Evolutionary conservation across 345 rosid species (phyloP), one percentile per base, ranked within the genome.

Genomic region (Salix koriyanagi): DNA sequence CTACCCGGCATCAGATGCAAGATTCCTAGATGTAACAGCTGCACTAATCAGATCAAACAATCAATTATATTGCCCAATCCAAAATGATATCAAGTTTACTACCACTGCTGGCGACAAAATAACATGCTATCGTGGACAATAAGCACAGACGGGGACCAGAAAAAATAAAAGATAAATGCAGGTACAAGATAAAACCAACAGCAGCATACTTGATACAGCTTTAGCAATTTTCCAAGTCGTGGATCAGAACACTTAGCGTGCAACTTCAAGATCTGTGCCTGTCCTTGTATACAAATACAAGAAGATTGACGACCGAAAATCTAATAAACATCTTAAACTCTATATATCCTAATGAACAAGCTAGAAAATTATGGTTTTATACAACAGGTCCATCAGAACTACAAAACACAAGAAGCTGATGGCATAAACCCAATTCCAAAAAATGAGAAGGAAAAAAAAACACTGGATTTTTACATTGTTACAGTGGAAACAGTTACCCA

Each of bases 401-500:
- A 23, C 6, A 41, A 10, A 69, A 76, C 69, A 77, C 44, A 8
- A 65, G 76, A 65, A 61, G 60, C 25, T 32, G 64, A n/a, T 58
- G 64, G 25, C 64, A 48, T 32, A 32, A 28, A 30, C 23, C 42
- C 52, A 32, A 32, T 60, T 64, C 50, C 37, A 18, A 30, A 32
- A 56, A 23, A 4, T 21, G 11, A 37, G 34, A 61, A 12, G 32
- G n/a, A 56, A 76, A 8, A 36, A 3, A 28, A 62, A 34, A 50
- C 12, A 16, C 2, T 65, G 10, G 70, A 26, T 14, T 34, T 34
- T 39, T 69, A 75, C 39, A 23, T 44, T 41, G 50, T 82, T 84
- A 78, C 84, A 78, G 54, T 66, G 67, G 75, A 72, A 69, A 76
- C 11, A 21, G 73, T 73, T 28, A 75, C 48, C 58, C 48, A 23